Conservation (phyloP, 2,329 filamentous ascomycete genomes). For the Cladosporium halotolerans region DNA sequence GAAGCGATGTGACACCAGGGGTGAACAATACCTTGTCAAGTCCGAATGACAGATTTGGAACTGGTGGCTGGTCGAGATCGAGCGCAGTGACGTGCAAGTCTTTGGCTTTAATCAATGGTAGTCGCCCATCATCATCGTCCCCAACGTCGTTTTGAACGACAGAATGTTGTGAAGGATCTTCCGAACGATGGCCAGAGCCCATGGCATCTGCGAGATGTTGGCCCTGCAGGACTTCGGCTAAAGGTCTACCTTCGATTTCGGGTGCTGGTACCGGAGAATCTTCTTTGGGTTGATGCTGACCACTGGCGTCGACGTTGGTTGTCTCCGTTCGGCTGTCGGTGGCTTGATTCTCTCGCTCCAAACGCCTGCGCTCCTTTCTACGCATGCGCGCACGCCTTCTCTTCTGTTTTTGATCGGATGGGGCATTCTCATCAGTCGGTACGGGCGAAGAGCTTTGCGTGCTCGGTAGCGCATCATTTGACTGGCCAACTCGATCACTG, state of each 20-base stretch:
- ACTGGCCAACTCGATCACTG: too few species aligned
- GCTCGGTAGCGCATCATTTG: too few species aligned
- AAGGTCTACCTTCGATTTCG: background rate
- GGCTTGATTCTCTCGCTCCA: too few species aligned
- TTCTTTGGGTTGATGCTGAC: too few species aligned
- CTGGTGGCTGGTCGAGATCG: slow-evolving; percentile 43
- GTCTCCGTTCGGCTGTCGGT: too few species aligned
- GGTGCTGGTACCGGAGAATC: background rate
- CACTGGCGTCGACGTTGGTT: too few species aligned
- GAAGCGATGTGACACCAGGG: slow-evolving; percentile 82
- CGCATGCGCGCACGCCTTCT: too few species aligned
- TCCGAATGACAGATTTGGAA: slow-evolving; percentile 64
- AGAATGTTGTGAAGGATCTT: too few species aligned
- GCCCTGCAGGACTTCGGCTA: slow-evolving; percentile 1
- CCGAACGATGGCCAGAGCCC: background rate
- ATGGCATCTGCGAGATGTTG: background rate
- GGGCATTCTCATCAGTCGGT: too few species aligned
- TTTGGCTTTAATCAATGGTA: slow-evolving; percentile 14
- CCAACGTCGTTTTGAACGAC: background rate
- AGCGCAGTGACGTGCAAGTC: slow-evolving; percentile 34
- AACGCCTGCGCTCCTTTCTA: too few species aligned
- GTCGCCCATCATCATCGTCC: background rate
- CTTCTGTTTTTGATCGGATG: too few species aligned
- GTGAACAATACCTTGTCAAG: slow-evolving; percentile 93
- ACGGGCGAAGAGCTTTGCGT: too few species aligned